Conservation (phyloP, 441 rosid species). For the Lepidium campestre region DNA sequence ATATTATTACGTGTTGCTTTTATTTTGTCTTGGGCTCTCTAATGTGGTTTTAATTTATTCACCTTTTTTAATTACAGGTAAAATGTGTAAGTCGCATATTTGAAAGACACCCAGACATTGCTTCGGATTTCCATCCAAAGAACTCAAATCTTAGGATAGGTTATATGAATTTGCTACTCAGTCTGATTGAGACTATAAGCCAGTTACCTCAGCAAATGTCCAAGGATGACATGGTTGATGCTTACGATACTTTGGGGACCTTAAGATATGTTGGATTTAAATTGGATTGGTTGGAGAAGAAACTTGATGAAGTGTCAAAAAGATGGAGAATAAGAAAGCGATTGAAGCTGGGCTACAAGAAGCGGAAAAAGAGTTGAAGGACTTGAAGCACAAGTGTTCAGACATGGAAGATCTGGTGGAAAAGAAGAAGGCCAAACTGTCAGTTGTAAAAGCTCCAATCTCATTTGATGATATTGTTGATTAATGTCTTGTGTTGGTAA, state of each 20-base stretch:
- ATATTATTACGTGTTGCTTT: not conserved
- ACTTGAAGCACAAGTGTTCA: not conserved
- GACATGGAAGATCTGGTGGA: not conserved
- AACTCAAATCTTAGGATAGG: not conserved
- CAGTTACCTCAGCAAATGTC: not conserved
- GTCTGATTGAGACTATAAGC: not conserved
- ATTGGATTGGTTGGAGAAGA: conserved; percentile 6
- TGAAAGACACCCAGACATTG: conserved; percentile 2
- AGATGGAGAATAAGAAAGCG: not conserved
- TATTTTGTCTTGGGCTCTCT: not conserved
- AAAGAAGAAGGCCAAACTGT: not conserved
- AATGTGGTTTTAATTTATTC: not conserved
- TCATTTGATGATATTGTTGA: not conserved
- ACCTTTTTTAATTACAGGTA: not conserved
- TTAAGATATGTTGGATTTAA: not conserved
- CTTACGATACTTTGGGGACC: not conserved
- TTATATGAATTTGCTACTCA: not conserved
- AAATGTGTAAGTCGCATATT: not conserved
- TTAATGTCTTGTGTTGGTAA: not conserved
- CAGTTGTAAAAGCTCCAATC: not conserved
- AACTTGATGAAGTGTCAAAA: not conserved
- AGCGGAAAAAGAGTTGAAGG: not conserved
- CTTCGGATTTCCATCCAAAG: not conserved
- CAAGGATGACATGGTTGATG: not conserved
- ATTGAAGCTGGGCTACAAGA: not conserved